A percentile compares a stretch with the other conserved stretches of the same genome.
Conservation (phyloP, 331 rosid species). For the Acacia pycnantha region DNA sequence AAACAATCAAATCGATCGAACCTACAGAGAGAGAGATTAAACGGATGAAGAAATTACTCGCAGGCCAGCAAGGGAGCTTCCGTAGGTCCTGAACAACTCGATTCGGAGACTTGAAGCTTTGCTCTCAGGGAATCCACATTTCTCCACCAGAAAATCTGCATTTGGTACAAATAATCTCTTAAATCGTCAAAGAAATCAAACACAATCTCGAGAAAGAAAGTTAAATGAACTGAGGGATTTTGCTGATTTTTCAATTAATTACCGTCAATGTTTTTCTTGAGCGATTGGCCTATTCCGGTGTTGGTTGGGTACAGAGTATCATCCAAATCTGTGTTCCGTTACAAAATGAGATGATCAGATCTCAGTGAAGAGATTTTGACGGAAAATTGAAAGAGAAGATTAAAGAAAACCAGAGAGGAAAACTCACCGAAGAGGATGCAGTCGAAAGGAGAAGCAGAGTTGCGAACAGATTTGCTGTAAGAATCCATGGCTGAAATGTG, state of each 20-base stretch:
- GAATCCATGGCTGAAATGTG: constrained; percentile 43
- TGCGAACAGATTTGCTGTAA: constrained; percentile 11
- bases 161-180: neutral
- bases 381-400: neutral
- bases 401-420: neutral
- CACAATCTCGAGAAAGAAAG: neutral
- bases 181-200: neutral
- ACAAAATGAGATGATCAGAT: neutral
- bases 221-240: neutral
- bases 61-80: constrained; percentile 89
- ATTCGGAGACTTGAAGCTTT: constrained; percentile 61
- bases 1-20: neutral
- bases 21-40: neutral
- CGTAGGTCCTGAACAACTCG: constrained; percentile 76
- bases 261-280: constrained; percentile 74
- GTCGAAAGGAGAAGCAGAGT: constrained; percentile 50
- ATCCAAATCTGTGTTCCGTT: constrained; percentile 57
- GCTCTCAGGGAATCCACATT: constrained; percentile 61
- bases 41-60: constrained; percentile 37
- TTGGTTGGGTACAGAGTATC: constrained; percentile 74
- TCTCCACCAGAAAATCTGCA: constrained; percentile 57
- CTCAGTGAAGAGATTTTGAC: neutral
- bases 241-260: neutral
- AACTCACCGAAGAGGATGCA: constrained; percentile 68
- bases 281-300: constrained; percentile 52